These are phyloP conservation scores for Magnusiomyces sp. DNA, from an alignment of 1,139 yeast genomes.

Conservation along the genomic window DNA sequence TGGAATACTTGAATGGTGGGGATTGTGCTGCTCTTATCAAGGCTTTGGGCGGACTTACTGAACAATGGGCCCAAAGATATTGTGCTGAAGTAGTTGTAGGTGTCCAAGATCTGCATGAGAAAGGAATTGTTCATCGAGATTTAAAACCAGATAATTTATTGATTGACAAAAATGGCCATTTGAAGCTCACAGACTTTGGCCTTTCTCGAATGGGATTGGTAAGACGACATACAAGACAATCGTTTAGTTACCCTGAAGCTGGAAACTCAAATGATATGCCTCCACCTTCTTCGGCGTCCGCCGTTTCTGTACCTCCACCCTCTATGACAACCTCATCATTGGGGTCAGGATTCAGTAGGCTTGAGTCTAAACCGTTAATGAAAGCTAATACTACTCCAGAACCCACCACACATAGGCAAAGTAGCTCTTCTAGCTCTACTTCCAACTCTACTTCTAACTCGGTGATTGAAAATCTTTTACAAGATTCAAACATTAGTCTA, in stretches of 20 bases:
- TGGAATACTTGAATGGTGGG: slow-evolving; percentile 96
- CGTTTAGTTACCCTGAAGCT: slow-evolving; percentile 31
- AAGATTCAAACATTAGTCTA: slow-evolving; percentile 25
- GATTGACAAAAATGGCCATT: slow-evolving; percentile 79
- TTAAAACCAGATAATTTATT: slow-evolving; percentile 88
- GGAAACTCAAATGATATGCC: slow-evolving; percentile 3
- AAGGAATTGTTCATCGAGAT: slow-evolving; percentile 92
- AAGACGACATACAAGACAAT: slow-evolving; percentile 58
- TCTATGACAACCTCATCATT: background rate
- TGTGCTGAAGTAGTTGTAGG: slow-evolving; percentile 88
- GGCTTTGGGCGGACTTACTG: slow-evolving; percentile 73
- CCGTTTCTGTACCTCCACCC: background rate
- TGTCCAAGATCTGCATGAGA: slow-evolving; percentile 75
- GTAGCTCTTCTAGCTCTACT: background rate
- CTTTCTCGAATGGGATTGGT: slow-evolving; percentile 82
- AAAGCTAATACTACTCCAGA: slow-evolving; percentile 11
- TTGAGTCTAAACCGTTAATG: slow-evolving; percentile 4
- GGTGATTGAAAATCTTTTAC: slow-evolving; percentile 11
- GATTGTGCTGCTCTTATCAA: slow-evolving; percentile 85
- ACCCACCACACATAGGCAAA: background rate
- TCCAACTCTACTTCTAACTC: slow-evolving; percentile 3
- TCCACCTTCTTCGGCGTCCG: slow-evolving; percentile 3
- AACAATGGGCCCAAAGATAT: slow-evolving; percentile 74
- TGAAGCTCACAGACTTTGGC: slow-evolving; percentile 92
- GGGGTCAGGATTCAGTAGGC: background rate